Evolutionary conservation across 1,284 basidiomycete genomes (phyloP).

Genomic region (Sporisorium graminicola): DNA sequence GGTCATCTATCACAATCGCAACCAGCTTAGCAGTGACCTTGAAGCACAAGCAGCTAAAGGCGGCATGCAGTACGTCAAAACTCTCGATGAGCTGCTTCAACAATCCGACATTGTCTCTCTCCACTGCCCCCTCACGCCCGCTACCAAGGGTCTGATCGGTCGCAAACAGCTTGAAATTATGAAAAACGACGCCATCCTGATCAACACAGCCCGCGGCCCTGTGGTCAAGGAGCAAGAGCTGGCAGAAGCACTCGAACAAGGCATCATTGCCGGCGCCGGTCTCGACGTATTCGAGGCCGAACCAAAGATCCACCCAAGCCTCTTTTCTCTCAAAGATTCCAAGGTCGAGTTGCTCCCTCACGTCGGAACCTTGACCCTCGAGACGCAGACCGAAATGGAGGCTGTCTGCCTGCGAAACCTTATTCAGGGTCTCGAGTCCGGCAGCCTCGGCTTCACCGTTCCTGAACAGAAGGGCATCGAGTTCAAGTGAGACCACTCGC

Average conservation of each 20-base stretch:
- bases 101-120: slow-evolving; percentile 72
- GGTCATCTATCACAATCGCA: slow-evolving; percentile 64
- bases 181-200: slow-evolving; percentile 70
- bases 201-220: slow-evolving; percentile 73
- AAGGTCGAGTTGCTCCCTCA: slow-evolving; percentile 60
- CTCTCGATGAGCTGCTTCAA: slow-evolving; percentile 70
- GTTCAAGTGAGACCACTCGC: slow-evolving; percentile 9
- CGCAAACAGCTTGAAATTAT: slow-evolving; percentile 69
- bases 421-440: slow-evolving; percentile 60
- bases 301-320: slow-evolving; percentile 50
- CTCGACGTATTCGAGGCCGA: slow-evolving; percentile 80
- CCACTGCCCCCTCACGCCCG: slow-evolving; percentile 72
- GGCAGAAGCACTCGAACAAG: slow-evolving; percentile 54
- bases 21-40: slow-evolving; percentile 30
- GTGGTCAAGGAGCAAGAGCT: slow-evolving; percentile 71
- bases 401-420: slow-evolving; percentile 67
- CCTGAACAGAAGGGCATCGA: slow-evolving; percentile 63
- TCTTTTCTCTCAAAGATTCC: slow-evolving; percentile 45
- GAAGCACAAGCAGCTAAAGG: slow-evolving; percentile 67
- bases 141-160: slow-evolving; percentile 71
- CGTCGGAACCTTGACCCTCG: slow-evolving; percentile 65
- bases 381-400: slow-evolving; percentile 70
- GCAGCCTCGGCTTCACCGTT: slow-evolving; percentile 63
- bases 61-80: slow-evolving; percentile 54
- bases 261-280: slow-evolving; percentile 75